Conservation (phyloP, 164 flowering plant species). For the Stephania cephalantha region DNA sequence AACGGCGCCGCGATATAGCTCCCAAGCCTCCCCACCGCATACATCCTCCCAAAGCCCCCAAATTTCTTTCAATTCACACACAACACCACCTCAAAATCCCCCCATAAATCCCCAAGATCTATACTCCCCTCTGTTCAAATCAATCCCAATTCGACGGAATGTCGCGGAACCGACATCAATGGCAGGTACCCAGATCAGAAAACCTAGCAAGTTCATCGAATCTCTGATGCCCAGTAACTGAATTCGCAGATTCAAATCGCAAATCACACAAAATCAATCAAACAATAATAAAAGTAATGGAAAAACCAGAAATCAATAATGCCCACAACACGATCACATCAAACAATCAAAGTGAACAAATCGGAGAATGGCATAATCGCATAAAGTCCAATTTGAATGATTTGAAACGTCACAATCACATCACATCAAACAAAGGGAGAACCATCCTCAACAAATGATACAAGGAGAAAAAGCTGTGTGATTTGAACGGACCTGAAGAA, state of each 20-base stretch:
- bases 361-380: conserved; percentile 14
- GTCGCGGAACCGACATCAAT: not conserved
- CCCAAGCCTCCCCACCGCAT: conserved; percentile 63
- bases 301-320: not conserved
- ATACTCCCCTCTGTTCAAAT: not conserved
- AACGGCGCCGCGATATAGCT: conserved; percentile 79
- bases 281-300: not conserved
- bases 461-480: too few relatives aligned
- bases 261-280: not conserved
- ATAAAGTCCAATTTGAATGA: conserved; percentile 6
- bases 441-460: not conserved
- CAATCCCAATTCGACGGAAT: not conserved
- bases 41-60: conserved; percentile 28
- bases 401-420: not conserved
- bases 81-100: conserved; percentile 9
- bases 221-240: not conserved
- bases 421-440: not conserved
- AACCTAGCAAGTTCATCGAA: conserved; percentile 9
- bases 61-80: not conserved
- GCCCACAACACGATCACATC: not conserved
- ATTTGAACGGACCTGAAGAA: conserved; percentile 3
- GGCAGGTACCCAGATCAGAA: conserved; percentile 5
- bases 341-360: not conserved
- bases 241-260: not conserved
- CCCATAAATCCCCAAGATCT: not conserved